Evolutionary conservation across 169 alveolate species (phyloP).

Genomic region (Babesia divergens): DNA sequence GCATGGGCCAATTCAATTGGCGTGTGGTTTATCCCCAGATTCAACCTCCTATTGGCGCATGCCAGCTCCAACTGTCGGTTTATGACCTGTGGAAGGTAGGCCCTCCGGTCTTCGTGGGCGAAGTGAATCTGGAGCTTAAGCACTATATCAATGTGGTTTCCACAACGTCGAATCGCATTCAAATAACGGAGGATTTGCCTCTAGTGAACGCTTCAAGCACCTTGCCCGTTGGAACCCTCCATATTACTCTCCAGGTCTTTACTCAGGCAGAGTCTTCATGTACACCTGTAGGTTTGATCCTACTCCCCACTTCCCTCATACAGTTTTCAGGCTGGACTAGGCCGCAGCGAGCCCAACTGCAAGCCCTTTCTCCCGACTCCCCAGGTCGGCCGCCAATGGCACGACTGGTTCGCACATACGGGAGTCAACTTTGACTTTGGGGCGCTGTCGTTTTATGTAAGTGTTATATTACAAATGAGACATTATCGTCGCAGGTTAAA

Average conservation of each 20-base stretch:
- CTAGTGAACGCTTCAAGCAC: conserved; percentile 73
- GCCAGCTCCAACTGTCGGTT: conserved; percentile 84
- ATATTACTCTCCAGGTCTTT: conserved; percentile 84
- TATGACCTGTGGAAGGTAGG: conserved; percentile 85
- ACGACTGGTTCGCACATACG: conserved; percentile 78
- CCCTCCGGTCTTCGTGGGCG: conserved; percentile 83
- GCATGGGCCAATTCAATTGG: conserved; percentile 88
- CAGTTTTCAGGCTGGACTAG: conserved; percentile 77
- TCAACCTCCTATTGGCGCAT: conserved; percentile 83
- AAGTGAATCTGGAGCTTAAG: conserved; percentile 78
- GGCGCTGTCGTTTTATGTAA: conserved; percentile 35
- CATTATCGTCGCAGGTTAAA: conserved; percentile 16
- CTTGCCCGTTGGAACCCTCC: conserved; percentile 79
- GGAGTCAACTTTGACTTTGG: conserved; percentile 45
- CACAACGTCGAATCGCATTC: conserved; percentile 71
- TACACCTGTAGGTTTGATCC: conserved; percentile 73
- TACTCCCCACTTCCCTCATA: neutral
- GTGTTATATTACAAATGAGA: neutral
- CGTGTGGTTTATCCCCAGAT: conserved; percentile 84
- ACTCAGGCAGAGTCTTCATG: conserved; percentile 87
- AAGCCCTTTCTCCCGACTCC: conserved; percentile 87
- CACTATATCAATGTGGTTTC: conserved; percentile 82
- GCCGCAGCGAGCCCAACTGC: conserved; percentile 86
- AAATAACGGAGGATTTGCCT: conserved; percentile 81
- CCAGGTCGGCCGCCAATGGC: conserved; percentile 88